phyloP scores from a whole-genome alignment of 1,139 yeast species.

The Protomyces macrosporus region DNA sequence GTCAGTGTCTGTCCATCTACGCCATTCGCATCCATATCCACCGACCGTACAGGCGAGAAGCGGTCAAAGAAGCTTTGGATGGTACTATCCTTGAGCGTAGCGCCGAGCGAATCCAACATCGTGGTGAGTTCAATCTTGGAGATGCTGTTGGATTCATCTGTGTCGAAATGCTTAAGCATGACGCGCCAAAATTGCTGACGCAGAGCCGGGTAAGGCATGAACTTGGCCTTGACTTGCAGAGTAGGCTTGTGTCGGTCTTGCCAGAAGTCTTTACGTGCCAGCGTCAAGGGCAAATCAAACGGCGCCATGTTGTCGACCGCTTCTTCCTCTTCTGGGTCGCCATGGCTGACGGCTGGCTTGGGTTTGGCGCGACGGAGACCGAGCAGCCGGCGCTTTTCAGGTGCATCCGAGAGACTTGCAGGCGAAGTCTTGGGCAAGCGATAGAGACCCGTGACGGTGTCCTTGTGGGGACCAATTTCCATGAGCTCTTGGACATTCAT shows the following conservation, averaged over 20 bases:
- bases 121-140: conserved; percentile 55
- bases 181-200: conserved; percentile 68
- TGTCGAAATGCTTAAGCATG: conserved; percentile 53
- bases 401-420: background rate
- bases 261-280: conserved; percentile 38
- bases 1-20: conserved; percentile 47
- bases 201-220: conserved; percentile 60
- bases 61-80: conserved; percentile 40
- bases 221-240: conserved; percentile 57
- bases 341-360: background rate
- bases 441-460: conserved; percentile 33
- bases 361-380: conserved; percentile 3
- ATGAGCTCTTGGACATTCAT: conserved; percentile 51
- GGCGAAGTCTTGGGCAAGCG: background rate
- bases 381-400: background rate
- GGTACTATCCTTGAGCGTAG: conserved; percentile 42
- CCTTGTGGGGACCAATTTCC: conserved; percentile 39
- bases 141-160: conserved; percentile 44
- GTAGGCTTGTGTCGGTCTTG: conserved; percentile 49
- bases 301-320: conserved; percentile 1
- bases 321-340: background rate
- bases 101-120: conserved; percentile 59
- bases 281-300: conserved; percentile 34
- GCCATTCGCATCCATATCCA: conserved; percentile 11
- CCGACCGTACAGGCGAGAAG: conserved; percentile 31